Base-by-base conservation (phyloP, 2,329 filamentous ascomycete species). In the Colletotrichum musicola region DNA sequence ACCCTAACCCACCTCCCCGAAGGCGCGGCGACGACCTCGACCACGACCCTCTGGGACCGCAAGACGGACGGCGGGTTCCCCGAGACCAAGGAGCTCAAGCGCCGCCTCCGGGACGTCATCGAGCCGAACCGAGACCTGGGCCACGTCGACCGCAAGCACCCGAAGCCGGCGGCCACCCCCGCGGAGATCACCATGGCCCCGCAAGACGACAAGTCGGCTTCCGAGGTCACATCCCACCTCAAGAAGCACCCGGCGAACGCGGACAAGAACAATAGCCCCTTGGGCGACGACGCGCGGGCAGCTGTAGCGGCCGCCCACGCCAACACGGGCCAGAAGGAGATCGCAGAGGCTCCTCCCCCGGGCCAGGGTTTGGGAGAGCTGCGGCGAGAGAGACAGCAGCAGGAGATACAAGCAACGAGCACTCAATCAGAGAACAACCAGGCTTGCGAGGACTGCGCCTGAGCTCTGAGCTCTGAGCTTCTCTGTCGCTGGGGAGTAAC, bases 21-120 rank as follows among this genome's bases (percentile, higher is more conserved):
- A 59, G 47, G 70, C 14, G 62, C 74, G 6, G 70, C 72, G 6
- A 72, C 77, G 14, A 77, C 81, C 2, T 74, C 83, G 71, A 83
- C 87, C 64, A 87, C 85, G 35, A 76, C 92, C 3, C 83, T 98
- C 38, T 99, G 96, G 96, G 94, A 98, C 83, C 88, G 96, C 70
- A 97, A 94, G 78, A 77, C 81, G 4, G 91, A 98, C 76, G 93
- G 93, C 35, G 95, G 96, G 0, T 99, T 99, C 80, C 96, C 95
- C 69, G 94, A 98, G 82, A 94, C 93, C 2, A 97, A 98, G 81
- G 91, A 95, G 73, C 86, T 98, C 50, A 98, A 98, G 82, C 90
- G 94, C 68, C 86, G 91, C 16, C 89, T 98, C 5, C 85, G 95
- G 66, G 93, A 98, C 81, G 85, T 93, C 59, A 90, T 98, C 73